A percentile compares a stretch with the other conserved stretches of the same genome.
Evolutionary conservation across 2,329 filamentous ascomycete species (phyloP).

Genomic region (Endothia cerciana): DNA sequence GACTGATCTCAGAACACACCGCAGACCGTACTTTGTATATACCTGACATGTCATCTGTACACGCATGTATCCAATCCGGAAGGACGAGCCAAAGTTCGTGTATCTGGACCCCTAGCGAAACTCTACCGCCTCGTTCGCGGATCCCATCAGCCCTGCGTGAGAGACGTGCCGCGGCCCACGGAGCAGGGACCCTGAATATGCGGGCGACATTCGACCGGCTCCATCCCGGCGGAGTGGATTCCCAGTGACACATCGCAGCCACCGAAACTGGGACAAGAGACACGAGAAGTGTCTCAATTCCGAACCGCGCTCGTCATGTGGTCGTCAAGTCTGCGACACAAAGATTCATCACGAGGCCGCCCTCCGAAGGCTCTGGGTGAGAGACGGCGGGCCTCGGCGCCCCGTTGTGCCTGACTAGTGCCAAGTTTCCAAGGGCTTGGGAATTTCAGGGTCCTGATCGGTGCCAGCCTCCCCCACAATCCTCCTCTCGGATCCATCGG

Average conservation of each 20-base stretch:
- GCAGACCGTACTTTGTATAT: not conserved
- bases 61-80: not conserved
- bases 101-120: too few species aligned
- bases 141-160: not conserved
- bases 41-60: not conserved
- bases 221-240: not conserved
- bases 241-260: slow-evolving; percentile 3
- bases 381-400: too few species aligned
- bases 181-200: not conserved
- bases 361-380: not conserved
- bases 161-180: not conserved
- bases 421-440: not conserved
- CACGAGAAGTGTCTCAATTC: not conserved
- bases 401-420: not conserved
- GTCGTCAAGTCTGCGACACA: not conserved
- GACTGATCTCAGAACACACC: not conserved
- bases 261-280: not conserved
- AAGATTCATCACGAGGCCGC: not conserved
- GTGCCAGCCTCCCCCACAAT: not conserved
- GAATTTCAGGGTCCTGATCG: slow-evolving; percentile 5
- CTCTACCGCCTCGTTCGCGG: not conserved
- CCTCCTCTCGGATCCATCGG: slow-evolving; percentile 6
- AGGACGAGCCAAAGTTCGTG: not conserved
- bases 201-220: slow-evolving; percentile 2
- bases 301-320: not conserved